Conservation (phyloP, 768 basidiomycete genomes). For the Termitomyces sp. region DNA sequence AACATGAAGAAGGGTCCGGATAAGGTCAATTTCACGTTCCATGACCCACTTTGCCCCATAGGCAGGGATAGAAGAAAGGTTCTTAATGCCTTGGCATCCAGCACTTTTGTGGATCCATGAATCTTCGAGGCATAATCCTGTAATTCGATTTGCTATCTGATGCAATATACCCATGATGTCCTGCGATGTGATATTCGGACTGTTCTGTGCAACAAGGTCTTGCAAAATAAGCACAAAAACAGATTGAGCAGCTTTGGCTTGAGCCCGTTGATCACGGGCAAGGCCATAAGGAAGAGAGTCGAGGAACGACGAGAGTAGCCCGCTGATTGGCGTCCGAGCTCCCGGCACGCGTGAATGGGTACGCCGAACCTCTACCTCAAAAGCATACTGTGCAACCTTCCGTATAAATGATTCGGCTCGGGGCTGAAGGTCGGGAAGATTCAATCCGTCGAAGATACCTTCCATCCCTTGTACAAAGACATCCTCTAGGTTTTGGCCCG, state of each 20-base stretch:
- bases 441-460: slow-evolving; percentile 72
- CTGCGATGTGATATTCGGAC: slow-evolving; percentile 38
- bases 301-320: slow-evolving; percentile 64
- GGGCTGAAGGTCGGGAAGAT: slow-evolving; percentile 60
- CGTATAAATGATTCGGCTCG: slow-evolving; percentile 67
- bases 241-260: slow-evolving; percentile 52
- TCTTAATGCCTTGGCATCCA: slow-evolving; percentile 79
- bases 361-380: slow-evolving; percentile 68
- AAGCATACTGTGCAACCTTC: slow-evolving; percentile 64
- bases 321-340: slow-evolving; percentile 47
- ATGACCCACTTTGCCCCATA: slow-evolving; percentile 75
- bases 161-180: slow-evolving; percentile 69
- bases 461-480: slow-evolving; percentile 67
- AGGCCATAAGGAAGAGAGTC: slow-evolving; percentile 77
- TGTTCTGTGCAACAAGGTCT: slow-evolving; percentile 56
- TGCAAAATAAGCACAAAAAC: slow-evolving; percentile 59
- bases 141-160: slow-evolving; percentile 79
- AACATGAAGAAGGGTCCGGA: slow-evolving; percentile 85
- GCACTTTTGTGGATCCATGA: slow-evolving; percentile 88
- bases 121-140: slow-evolving; percentile 84
- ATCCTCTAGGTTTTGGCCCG: slow-evolving; percentile 67
- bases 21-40: slow-evolving; percentile 85
- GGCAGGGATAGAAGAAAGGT: slow-evolving; percentile 67
- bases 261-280: slow-evolving; percentile 56
- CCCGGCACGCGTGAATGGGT: slow-evolving; percentile 47